Percentiles rank a stretch among this genome's conserved stretches.
These are phyloP conservation scores for Fusarium chlamydosporum DNA, from an alignment of 2,329 filamentous ascomycete species.

Conservation along the genomic window DNA sequence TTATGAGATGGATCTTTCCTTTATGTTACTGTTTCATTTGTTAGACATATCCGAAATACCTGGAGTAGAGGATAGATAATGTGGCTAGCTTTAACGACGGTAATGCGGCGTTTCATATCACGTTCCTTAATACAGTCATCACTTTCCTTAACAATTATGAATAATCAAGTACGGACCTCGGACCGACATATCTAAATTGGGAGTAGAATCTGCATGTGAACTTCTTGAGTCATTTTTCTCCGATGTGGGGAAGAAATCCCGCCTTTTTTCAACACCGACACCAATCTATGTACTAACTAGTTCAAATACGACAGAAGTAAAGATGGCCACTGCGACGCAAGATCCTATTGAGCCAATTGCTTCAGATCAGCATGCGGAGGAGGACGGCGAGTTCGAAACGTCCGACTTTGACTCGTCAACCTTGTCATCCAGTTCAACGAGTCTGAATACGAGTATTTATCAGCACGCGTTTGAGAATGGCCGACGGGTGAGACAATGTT, in stretches of 20 bases:
- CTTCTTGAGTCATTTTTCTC: slow-evolving; percentile 26
- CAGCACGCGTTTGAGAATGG: slow-evolving; percentile 48
- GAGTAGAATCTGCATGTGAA: background rate
- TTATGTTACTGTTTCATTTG: background rate
- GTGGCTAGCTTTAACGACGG: background rate
- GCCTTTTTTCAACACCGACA: background rate
- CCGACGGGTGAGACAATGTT: slow-evolving; percentile 30
- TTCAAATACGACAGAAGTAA: slow-evolving; percentile 2
- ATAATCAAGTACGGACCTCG: background rate
- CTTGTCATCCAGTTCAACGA: slow-evolving; percentile 37
- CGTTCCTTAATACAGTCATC: background rate
- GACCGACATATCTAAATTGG: background rate
- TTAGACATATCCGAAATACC: background rate
- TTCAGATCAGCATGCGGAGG: slow-evolving; percentile 12
- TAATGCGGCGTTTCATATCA: background rate
- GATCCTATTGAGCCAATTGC: slow-evolving; percentile 31
- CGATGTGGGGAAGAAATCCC: slow-evolving; percentile 7
- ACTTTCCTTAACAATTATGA: slow-evolving; percentile 1
- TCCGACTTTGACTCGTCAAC: slow-evolving; percentile 40
- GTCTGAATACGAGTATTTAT: slow-evolving; percentile 44
- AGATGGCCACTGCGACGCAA: slow-evolving; percentile 1
- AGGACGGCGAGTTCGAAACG: slow-evolving; percentile 44
- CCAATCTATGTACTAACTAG: background rate
- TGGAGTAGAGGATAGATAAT: slow-evolving; percentile 8
- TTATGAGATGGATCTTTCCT: background rate